Evolutionary conservation across 768 basidiomycete species (phyloP).

Genomic region (Heimioporus sp.): DNA sequence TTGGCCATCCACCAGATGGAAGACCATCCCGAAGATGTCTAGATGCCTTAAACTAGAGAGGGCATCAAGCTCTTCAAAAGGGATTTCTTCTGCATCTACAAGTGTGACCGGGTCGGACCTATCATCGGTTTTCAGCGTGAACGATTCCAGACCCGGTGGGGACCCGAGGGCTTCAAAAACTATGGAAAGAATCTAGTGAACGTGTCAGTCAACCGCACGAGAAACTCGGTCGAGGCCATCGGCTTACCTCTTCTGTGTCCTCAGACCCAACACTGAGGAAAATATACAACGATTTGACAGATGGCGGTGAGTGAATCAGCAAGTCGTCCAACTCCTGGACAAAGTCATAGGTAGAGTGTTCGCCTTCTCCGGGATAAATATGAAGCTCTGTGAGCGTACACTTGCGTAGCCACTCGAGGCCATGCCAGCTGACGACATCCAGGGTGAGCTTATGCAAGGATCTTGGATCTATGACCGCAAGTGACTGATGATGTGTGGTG

Average conservation of each 20-base stretch:
- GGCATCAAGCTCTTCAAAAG: neutral
- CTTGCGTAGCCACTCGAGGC: neutral
- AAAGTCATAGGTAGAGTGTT: neutral
- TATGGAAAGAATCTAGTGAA: neutral
- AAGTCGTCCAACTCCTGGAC: neutral
- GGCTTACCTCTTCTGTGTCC: no score
- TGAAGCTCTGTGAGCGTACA: slow-evolving; percentile 4
- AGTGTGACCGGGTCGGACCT: neutral
- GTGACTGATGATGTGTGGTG: neutral
- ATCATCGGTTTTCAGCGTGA: neutral
- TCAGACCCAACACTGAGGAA: neutral
- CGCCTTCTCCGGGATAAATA: neutral
- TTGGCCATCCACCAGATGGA: slow-evolving; percentile 3
- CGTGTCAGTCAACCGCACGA: neutral
- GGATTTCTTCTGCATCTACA: neutral
- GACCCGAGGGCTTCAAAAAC: neutral
- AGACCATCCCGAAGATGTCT: neutral
- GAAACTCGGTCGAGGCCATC: no score
- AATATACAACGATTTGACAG: slow-evolving; percentile 3
- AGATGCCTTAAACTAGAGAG: neutral
- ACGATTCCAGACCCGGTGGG: neutral
- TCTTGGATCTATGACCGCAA: accelerated
- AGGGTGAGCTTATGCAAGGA: neutral
- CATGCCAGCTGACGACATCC: neutral
- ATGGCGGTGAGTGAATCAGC: neutral